Percentiles rank a stretch among this genome's conserved stretches.
These are phyloP conservation scores for Aureobasidium melanogenum DNA, from an alignment of 2,329 filamentous ascomycete genomes.

Conservation along the genomic window DNA sequence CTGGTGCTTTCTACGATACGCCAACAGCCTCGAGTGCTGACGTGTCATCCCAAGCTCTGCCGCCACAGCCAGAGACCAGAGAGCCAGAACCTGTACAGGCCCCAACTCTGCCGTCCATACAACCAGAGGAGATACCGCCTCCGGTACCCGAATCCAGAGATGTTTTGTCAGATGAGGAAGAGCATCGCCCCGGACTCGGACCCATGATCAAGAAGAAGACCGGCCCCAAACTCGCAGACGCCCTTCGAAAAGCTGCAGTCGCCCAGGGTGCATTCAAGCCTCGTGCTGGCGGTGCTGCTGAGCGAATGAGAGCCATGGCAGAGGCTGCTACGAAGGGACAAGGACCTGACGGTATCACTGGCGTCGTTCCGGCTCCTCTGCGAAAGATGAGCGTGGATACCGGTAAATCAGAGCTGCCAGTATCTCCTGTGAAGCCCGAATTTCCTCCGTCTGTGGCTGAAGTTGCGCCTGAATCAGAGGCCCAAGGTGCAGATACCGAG, in stretches of 20 bases:
- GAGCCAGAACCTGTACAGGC: conserved; percentile 2
- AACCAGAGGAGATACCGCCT: not conserved
- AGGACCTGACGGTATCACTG: conserved; percentile 81
- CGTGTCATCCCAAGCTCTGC: not conserved
- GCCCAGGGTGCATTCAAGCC: conserved; percentile 73
- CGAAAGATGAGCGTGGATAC: conserved; percentile 13
- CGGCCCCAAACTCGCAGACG: conserved; percentile 61
- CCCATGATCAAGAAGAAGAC: conserved; percentile 84
- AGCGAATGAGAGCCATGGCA: conserved; percentile 50
- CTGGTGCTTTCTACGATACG: conserved; percentile 14
- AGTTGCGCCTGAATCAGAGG: conserved; percentile 46
- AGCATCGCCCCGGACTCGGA: conserved; percentile 66
- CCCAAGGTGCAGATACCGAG: conserved; percentile 37
- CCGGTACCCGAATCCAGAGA: not conserved
- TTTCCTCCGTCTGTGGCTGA: not conserved
- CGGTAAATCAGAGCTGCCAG: not conserved
- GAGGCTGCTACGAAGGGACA: conserved; percentile 44
- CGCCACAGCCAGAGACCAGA: not conserved
- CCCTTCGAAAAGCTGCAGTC: conserved; percentile 71
- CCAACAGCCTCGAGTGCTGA: conserved; percentile 12
- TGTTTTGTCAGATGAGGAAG: conserved; percentile 31
- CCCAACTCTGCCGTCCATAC: conserved; percentile 8
- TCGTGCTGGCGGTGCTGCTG: conserved; percentile 75
- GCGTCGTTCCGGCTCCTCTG: conserved; percentile 72
- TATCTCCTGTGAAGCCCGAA: not conserved